Percentiles rank a stretch among this genome's conserved stretches.
Evolutionary conservation across 768 basidiomycete genomes (phyloP).

Genomic region (Naganishia vaughanmartiniae): DNA sequence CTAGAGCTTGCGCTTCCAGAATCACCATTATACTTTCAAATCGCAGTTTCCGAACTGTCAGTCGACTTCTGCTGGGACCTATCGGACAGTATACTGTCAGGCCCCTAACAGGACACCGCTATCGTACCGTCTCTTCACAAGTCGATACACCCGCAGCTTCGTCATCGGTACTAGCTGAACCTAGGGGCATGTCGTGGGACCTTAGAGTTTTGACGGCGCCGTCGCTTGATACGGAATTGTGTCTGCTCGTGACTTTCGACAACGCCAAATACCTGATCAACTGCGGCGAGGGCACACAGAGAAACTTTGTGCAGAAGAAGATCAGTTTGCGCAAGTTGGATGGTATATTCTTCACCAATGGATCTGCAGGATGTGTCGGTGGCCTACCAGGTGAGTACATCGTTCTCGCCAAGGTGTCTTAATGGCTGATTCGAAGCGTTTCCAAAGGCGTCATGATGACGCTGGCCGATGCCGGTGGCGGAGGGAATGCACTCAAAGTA

Average conservation of each 20-base stretch:
- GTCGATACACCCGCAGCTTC: no score
- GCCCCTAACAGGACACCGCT: background rate
- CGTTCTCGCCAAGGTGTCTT: background rate
- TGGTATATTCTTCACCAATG: constrained; percentile 70
- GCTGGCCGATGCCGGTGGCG: constrained; percentile 63
- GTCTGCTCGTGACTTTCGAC: constrained; percentile 71
- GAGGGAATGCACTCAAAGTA: constrained; percentile 61
- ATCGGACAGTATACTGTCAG: background rate
- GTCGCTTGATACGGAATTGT: constrained; percentile 70
- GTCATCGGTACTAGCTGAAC: background rate
- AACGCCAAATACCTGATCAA: constrained; percentile 84
- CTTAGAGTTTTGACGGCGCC: constrained; percentile 48
- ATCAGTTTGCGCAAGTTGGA: constrained; percentile 66
- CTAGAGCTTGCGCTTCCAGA: background rate
- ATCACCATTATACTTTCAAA: background rate
- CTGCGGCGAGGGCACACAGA: constrained; percentile 73
- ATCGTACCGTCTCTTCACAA: no score
- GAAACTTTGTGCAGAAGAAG: constrained; percentile 68
- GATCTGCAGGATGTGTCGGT: constrained; percentile 60
- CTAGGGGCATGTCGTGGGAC: constrained; percentile 37
- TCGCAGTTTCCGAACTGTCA: constrained; percentile 12
- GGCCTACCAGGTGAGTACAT: constrained; percentile 69
- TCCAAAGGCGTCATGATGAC: constrained; percentile 67
- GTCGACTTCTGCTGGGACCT: background rate
- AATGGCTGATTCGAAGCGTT: background rate